These are phyloP conservation scores for Arthrobotrys musiformis DNA, from an alignment of 2,329 filamentous ascomycete genomes.

Conservation along the genomic window DNA sequence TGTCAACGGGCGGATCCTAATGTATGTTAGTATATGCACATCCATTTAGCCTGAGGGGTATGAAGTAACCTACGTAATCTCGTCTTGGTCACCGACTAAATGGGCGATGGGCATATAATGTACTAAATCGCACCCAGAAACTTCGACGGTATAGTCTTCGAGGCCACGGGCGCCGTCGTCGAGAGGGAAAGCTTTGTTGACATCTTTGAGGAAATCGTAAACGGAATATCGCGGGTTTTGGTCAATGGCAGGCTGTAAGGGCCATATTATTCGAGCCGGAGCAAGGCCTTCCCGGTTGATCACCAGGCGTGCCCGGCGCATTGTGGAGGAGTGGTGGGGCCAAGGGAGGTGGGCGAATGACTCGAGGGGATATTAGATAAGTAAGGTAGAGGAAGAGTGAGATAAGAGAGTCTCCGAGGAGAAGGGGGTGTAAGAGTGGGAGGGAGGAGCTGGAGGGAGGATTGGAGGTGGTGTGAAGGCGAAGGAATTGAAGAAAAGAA, in stretches of 20 bases:
- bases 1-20: constrained; percentile 58
- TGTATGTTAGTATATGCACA: neutral
- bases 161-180: constrained; percentile 56
- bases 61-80: constrained; percentile 57
- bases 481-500: neutral
- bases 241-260: constrained; percentile 54
- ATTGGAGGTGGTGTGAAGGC: neutral
- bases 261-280: constrained; percentile 57
- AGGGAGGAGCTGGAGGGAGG: neutral
- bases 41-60: too few relatives aligned
- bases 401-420: constrained; percentile 4
- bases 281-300: constrained; percentile 57
- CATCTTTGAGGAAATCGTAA: constrained; percentile 56
- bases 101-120: constrained; percentile 58
- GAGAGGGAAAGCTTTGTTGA: constrained; percentile 57
- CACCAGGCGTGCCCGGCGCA: constrained; percentile 58
- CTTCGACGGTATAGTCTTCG: constrained; percentile 59
- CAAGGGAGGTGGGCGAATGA: neutral
- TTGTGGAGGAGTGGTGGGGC: constrained; percentile 29
- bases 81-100: constrained; percentile 57
- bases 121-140: constrained; percentile 58
- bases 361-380: neutral
- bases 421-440: neutral
- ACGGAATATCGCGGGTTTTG: constrained; percentile 56
- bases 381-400: neutral